Conservation (phyloP, 1,284 basidiomycete species). For the Abortiporus biennis region DNA sequence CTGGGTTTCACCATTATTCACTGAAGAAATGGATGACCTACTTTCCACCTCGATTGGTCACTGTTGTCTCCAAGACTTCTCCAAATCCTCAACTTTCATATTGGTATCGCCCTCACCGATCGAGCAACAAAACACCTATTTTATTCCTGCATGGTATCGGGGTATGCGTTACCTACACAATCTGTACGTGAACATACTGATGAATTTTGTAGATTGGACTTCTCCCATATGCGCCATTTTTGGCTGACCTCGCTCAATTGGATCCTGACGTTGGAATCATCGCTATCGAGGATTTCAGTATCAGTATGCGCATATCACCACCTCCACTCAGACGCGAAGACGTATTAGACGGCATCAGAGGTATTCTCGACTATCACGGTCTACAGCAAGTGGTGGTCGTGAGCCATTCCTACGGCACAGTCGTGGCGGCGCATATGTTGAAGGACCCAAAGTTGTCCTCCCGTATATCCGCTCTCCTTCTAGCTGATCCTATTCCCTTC, state of each 20-base stretch:
- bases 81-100: constrained; percentile 40
- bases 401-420: constrained; percentile 62
- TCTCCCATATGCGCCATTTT: constrained; percentile 46
- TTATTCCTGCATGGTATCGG: constrained; percentile 65
- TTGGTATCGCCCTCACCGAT: constrained; percentile 56
- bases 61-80: constrained; percentile 35
- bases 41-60: constrained; percentile 45
- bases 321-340: constrained; percentile 34
- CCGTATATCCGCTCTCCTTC: constrained; percentile 35
- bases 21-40: constrained; percentile 29
- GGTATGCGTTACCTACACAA: constrained; percentile 26
- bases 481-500: constrained; percentile 62
- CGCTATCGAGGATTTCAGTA: constrained; percentile 51
- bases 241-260: constrained; percentile 33
- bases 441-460: constrained; percentile 24
- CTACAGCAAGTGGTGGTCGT: constrained; percentile 39
- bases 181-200: neutral
- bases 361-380: constrained; percentile 37
- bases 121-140: constrained; percentile 40
- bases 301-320: constrained; percentile 52
- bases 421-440: constrained; percentile 43
- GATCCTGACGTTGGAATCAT: constrained; percentile 48
- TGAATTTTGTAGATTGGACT: constrained; percentile 48
- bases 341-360: constrained; percentile 30
- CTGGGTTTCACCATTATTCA: constrained; percentile 51